Percentiles rank a stretch among this genome's conserved stretches.
These are phyloP conservation scores for Acer campestre DNA, from an alignment of 345 rosid genomes.

Conservation along the genomic window DNA sequence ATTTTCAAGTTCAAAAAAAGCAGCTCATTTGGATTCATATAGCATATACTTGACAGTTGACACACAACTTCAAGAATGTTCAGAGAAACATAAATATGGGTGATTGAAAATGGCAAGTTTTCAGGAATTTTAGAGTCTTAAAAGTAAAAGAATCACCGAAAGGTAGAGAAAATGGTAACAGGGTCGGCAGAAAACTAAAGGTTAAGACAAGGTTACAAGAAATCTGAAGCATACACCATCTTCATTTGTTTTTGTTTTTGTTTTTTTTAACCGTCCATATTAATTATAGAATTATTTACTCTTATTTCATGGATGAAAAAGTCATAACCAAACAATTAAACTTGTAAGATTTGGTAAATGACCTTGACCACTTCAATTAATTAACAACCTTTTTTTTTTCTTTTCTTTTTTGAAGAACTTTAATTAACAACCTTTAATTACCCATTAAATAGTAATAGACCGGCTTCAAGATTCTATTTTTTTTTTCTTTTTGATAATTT, in stretches of 20 bases:
- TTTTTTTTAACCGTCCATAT: not conserved
- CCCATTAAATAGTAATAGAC: not conserved
- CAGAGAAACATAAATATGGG: not conserved
- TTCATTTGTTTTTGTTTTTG: no score
- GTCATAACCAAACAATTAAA: not conserved
- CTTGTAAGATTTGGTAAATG: not conserved
- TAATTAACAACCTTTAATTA: not conserved
- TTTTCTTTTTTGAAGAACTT: no score
- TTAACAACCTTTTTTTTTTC: not conserved
- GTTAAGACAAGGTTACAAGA: not conserved
- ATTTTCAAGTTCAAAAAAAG: not conserved
- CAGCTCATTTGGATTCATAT: not conserved
- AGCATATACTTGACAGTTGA: not conserved
- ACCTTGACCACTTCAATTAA: not conserved
- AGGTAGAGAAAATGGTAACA: not conserved
- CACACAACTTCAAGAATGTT: not conserved
- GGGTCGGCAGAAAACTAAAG: not conserved
- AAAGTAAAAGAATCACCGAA: not conserved
- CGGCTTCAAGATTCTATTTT: not conserved
- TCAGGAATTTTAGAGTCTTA: not conserved
- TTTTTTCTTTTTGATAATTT: no score
- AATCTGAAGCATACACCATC: not conserved
- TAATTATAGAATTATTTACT: not conserved
- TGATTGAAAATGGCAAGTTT: not conserved
- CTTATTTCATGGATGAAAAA: not conserved